phyloP scores from a whole-genome alignment of 805 yeast species.

The Metschnikowia shivogae region DNA sequence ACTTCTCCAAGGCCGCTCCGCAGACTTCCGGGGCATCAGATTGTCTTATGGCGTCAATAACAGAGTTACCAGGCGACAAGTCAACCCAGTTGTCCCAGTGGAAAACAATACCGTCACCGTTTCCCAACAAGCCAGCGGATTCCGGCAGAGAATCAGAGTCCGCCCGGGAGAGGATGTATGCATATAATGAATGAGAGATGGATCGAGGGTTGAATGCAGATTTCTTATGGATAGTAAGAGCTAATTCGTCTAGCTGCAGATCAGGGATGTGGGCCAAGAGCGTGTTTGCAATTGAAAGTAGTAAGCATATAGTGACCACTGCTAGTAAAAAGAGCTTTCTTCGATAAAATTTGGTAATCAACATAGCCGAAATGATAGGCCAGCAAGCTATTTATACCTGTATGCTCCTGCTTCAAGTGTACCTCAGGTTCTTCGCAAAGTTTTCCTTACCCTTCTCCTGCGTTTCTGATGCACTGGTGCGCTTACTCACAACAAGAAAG shows the following conservation, averaged over 20 bases:
- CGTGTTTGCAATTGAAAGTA: conserved; percentile 10
- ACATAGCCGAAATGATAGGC: not conserved
- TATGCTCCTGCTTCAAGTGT: too few species aligned
- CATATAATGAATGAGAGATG: conserved; percentile 7
- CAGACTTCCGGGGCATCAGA: conserved; percentile 23
- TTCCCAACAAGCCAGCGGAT: conserved; percentile 2
- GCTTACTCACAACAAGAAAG: too few species aligned
- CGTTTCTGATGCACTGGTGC: too few species aligned
- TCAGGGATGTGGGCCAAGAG: conserved; percentile 20
- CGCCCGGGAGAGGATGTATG: conserved; percentile 9
- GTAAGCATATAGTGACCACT: conserved; percentile 7
- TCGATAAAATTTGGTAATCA: conserved; percentile 15
- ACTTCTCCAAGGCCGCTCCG: conserved; percentile 17
- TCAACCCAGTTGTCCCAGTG: conserved; percentile 43
- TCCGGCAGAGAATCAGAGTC: not conserved
- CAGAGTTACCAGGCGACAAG: conserved; percentile 20
- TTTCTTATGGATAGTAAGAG: conserved; percentile 22
- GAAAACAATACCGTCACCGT: conserved; percentile 25
- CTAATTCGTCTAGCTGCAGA: conserved; percentile 18
- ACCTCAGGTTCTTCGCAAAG: not conserved
- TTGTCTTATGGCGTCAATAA: conserved; percentile 18
- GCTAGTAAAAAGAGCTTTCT: conserved; percentile 8
- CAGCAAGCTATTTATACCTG: too few species aligned
- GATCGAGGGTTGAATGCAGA: conserved; percentile 26
- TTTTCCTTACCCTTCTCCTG: too few species aligned